These are phyloP conservation scores for Dioscorea cayenensis DNA, from an alignment of 116 monocot genomes.

Conservation along the genomic window DNA sequence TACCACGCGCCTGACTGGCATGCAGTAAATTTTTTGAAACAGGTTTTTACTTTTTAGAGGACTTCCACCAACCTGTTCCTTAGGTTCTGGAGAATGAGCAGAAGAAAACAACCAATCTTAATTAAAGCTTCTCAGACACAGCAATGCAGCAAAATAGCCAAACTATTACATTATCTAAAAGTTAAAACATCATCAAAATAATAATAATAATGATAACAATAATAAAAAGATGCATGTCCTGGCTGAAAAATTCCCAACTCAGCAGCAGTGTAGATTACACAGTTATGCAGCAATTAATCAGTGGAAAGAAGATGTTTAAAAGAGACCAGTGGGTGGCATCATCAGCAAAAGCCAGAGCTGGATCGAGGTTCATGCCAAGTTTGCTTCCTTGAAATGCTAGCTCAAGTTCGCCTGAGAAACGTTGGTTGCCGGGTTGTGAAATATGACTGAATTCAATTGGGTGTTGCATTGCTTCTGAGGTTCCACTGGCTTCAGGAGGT, in stretches of 20 bases:
- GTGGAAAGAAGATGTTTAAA: slow-evolving; percentile 1
- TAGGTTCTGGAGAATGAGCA: no score
- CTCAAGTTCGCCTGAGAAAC: slow-evolving; percentile 58
- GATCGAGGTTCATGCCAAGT: slow-evolving; percentile 14
- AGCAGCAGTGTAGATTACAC: no score
- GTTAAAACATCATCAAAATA: no score
- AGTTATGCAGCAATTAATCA: neutral
- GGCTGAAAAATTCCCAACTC: neutral
- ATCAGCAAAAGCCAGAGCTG: slow-evolving; percentile 21
- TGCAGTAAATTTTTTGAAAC: no score
- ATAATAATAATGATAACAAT: no score
- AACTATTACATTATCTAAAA: no score
- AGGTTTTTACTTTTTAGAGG: no score
- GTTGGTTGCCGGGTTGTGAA: neutral
- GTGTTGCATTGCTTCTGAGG: slow-evolving; percentile 9
- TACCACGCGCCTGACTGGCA: no score
- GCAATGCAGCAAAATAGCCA: no score
- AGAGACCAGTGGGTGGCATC: slow-evolving; percentile 45
- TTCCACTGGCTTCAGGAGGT: slow-evolving; percentile 6
- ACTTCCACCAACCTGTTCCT: no score
- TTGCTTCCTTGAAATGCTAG: slow-evolving; percentile 53
- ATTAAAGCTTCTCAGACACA: no score
- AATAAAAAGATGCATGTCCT: neutral
- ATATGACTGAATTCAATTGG: slow-evolving; percentile 15
- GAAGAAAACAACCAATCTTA: no score